Evolutionary conservation across 352 stramenopile species (phyloP).

Genomic region (Phytophthora syringae): DNA sequence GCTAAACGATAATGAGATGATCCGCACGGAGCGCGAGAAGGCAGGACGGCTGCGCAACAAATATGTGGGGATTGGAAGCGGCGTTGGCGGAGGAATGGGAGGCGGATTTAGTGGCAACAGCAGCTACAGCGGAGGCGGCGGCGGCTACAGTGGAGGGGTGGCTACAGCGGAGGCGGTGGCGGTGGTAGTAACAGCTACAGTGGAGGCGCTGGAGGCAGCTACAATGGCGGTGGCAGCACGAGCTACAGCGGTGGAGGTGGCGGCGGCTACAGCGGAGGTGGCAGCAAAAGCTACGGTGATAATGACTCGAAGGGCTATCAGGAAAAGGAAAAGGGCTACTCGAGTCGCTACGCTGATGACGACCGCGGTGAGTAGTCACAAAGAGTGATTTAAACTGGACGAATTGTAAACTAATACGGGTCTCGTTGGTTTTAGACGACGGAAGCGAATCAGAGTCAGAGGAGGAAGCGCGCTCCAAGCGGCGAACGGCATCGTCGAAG

Average conservation of each 20-base stretch:
- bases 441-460: constrained; percentile 75
- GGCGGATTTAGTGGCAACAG: constrained; percentile 40
- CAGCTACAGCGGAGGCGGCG: constrained; percentile 41
- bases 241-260: constrained; percentile 43
- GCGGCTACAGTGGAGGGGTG: constrained; percentile 44
- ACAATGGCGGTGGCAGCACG: constrained; percentile 42
- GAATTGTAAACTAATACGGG: not conserved
- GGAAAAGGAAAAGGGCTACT: constrained; percentile 73
- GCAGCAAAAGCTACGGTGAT: constrained; percentile 48
- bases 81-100: constrained; percentile 49
- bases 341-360: constrained; percentile 76
- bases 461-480: constrained; percentile 62
- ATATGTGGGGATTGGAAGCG: constrained; percentile 85
- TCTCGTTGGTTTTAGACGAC: constrained; percentile 42
- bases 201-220: constrained; percentile 22
- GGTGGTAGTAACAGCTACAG: constrained; percentile 48
- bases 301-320: constrained; percentile 59
- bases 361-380: constrained; percentile 29
- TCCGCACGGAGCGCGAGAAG: constrained; percentile 89
- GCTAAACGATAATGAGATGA: constrained; percentile 90
- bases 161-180: constrained; percentile 41
- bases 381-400: not conserved
- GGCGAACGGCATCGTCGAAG: constrained; percentile 72
- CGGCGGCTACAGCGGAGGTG: constrained; percentile 42
- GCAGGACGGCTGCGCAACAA: constrained; percentile 86